Evolutionary conservation across 116 monocot genomes (phyloP).

Genomic region (Dioscorea cayenensis): DNA sequence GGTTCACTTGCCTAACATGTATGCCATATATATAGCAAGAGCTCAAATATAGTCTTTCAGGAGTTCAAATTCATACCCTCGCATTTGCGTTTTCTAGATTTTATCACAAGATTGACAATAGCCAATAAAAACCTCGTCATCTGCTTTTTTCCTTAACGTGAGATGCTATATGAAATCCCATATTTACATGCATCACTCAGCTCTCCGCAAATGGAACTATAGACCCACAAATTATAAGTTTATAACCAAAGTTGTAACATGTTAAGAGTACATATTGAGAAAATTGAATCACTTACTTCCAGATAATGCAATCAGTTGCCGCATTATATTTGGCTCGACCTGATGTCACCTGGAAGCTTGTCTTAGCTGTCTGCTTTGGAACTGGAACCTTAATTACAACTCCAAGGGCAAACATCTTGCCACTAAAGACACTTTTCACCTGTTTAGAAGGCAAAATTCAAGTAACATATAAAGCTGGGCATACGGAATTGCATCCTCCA

Average conservation of each 20-base stretch:
- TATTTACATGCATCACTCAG: no score
- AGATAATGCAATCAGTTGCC: conserved; percentile 84
- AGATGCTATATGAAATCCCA: no score
- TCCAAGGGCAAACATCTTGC: conserved; percentile 98
- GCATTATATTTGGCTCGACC: conserved; percentile 99
- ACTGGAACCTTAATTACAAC: conserved; percentile 98
- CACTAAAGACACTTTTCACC: conserved; percentile 98
- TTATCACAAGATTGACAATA: no score
- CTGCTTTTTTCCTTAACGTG: no score
- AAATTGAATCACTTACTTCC: conserved; percentile 73
- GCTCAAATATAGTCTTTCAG: no score
- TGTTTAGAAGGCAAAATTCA: conserved; percentile 13
- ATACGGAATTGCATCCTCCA: neutral
- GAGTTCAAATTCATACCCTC: no score
- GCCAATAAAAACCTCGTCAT: no score
- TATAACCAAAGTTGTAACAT: neutral
- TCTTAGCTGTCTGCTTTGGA: conserved; percentile 95
- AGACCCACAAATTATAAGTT: neutral
- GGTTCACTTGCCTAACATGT: no score
- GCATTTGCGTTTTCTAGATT: no score
- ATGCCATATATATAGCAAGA: no score
- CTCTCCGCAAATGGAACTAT: neutral
- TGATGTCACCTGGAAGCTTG: conserved; percentile 96
- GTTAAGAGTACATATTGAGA: neutral
- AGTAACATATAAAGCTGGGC: neutral